Conservation (phyloP, 345 rosid genomes). For the Lenwebbia sp. region DNA sequence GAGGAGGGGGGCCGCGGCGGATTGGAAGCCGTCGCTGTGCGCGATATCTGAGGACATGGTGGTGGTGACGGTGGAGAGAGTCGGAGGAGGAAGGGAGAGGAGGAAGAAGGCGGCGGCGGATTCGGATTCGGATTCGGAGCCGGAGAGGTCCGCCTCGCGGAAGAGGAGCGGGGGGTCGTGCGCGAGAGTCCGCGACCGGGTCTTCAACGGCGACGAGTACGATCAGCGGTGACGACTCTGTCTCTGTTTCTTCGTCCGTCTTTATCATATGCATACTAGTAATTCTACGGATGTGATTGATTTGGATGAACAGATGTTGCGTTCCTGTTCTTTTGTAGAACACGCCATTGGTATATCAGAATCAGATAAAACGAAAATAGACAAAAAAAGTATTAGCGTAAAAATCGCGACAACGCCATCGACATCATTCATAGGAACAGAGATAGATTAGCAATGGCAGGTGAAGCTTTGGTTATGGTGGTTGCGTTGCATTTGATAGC, state of each 20-base stretch:
- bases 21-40: conserved; percentile 58
- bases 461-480: neutral
- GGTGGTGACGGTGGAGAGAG: neutral
- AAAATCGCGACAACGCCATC: neutral
- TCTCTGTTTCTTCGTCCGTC: neutral
- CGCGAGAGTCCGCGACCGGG: conserved; percentile 16
- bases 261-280: neutral
- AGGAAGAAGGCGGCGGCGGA: neutral
- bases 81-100: neutral
- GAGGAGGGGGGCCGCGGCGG: conserved; percentile 3
- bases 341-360: neutral
- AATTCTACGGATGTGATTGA: neutral
- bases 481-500: neutral
- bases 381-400: neutral
- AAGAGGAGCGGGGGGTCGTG: conserved; percentile 2
- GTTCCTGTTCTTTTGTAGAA: neutral
- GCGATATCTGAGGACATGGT: conserved; percentile 50
- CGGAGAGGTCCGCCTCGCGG: conserved; percentile 12
- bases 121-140: neutral
- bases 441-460: neutral
- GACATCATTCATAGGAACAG: neutral
- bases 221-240: neutral
- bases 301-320: neutral
- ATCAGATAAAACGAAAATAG: neutral
- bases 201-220: neutral